phyloP scores from a whole-genome alignment of 2,329 filamentous ascomycete species.

The Stagonosporopsis chrysanthemi region DNA sequence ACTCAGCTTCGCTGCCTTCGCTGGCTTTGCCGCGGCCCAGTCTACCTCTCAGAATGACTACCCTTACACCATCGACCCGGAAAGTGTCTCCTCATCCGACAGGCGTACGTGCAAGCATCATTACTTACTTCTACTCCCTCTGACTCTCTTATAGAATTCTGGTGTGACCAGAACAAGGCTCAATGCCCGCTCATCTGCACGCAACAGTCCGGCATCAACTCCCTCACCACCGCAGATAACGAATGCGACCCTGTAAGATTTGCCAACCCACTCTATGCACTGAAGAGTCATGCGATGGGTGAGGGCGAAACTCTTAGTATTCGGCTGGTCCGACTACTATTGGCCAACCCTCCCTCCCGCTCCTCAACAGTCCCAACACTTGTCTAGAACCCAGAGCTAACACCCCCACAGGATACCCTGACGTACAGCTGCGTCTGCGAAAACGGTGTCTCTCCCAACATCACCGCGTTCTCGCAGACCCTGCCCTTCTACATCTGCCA shows the following conservation, averaged over 20 bases:
- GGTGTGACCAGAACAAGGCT: slow-evolving; percentile 70
- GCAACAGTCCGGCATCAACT: slow-evolving; percentile 60
- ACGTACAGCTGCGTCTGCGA: slow-evolving; percentile 77
- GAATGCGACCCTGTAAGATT: slow-evolving; percentile 68
- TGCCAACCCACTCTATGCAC: not conserved
- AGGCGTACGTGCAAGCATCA: slow-evolving; percentile 57
- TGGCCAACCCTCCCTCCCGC: slow-evolving; percentile 4
- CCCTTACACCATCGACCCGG: slow-evolving; percentile 66
- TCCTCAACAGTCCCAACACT: slow-evolving; percentile 14
- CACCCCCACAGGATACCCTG: slow-evolving; percentile 55
- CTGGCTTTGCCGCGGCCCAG: slow-evolving; percentile 62
- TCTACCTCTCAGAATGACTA: slow-evolving; percentile 31
- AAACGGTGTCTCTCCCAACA: slow-evolving; percentile 71
- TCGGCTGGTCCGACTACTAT: not conserved
- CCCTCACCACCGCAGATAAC: slow-evolving; percentile 63
- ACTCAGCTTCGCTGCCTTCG: slow-evolving; percentile 60
- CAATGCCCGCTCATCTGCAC: slow-evolving; percentile 77
- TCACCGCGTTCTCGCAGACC: slow-evolving; percentile 79
- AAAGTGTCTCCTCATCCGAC: slow-evolving; percentile 61
- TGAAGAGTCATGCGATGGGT: not conserved
- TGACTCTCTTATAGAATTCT: slow-evolving; percentile 57
- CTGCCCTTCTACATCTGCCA: slow-evolving; percentile 80
- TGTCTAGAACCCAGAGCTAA: slow-evolving; percentile 6
- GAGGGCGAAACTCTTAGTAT: not conserved
- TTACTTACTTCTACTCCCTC: slow-evolving; percentile 2